Conservation (phyloP, 768 basidiomycete genomes). For the Suillus sp. region DNA sequence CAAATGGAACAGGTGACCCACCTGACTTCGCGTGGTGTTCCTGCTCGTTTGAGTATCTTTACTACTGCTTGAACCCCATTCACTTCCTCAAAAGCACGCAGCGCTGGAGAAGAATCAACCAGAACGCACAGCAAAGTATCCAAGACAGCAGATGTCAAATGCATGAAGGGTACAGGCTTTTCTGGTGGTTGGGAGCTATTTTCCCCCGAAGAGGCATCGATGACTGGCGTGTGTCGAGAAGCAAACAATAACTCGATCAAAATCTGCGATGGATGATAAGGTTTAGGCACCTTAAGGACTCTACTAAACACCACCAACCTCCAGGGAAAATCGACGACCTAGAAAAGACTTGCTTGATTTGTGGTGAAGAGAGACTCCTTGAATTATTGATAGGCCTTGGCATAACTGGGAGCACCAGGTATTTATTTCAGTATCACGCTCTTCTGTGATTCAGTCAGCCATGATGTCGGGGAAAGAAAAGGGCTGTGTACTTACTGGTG, state of each 20-base stretch:
- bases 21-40: conserved; percentile 87
- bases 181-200: conserved; percentile 25
- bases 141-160: conserved; percentile 73
- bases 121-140: conserved; percentile 87
- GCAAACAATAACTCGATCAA: conserved; percentile 70
- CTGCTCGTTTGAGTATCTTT: conserved; percentile 84
- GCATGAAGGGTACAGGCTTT: conserved; percentile 27
- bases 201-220: conserved; percentile 18
- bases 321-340: conserved; percentile 65
- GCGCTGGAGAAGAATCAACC: conserved; percentile 78
- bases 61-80: conserved; percentile 82
- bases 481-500: conserved; percentile 39
- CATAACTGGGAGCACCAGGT: conserved; percentile 54
- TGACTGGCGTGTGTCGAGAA: conserved; percentile 60
- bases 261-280: conserved; percentile 46
- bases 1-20: conserved; percentile 58
- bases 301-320: conserved; percentile 47
- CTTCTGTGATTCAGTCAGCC: conserved; percentile 31
- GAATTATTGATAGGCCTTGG: conserved; percentile 67
- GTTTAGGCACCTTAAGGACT: not conserved
- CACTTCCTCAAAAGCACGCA: conserved; percentile 77
- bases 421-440: conserved; percentile 49
- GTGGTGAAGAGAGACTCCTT: conserved; percentile 77
- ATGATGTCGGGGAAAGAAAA: not conserved
- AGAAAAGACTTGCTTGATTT: conserved; percentile 66